These are phyloP conservation scores for Grosmannia huntii DNA, from an alignment of 2,329 filamentous ascomycete genomes.

Conservation along the genomic window DNA sequence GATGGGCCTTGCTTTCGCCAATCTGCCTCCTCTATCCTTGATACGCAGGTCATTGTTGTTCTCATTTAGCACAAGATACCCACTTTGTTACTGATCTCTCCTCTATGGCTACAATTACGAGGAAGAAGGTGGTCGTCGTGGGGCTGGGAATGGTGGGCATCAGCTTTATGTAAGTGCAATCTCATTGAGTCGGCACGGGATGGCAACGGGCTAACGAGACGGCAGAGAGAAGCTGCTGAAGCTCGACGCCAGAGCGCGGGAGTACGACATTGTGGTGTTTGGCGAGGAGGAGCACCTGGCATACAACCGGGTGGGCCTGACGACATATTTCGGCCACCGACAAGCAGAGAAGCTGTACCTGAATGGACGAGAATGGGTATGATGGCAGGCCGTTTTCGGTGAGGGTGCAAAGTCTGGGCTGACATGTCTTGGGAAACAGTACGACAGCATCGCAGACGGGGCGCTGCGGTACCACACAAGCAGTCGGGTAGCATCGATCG, in stretches of 20 bases:
- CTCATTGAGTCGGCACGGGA: neutral
- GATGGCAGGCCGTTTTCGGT: slow-evolving; percentile 7
- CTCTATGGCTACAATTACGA: slow-evolving; percentile 25
- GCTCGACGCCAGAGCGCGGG: slow-evolving; percentile 58
- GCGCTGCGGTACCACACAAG: slow-evolving; percentile 62
- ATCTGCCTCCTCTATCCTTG: too few species aligned
- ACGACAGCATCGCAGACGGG: slow-evolving; percentile 51
- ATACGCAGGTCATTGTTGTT: neutral
- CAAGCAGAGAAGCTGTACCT: slow-evolving; percentile 80
- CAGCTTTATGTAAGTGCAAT: slow-evolving; percentile 61
- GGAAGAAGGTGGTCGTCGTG: slow-evolving; percentile 67
- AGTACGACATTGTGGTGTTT: slow-evolving; percentile 74
- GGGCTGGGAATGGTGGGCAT: slow-evolving; percentile 88
- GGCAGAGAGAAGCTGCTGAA: slow-evolving; percentile 78
- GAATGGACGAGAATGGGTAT: slow-evolving; percentile 71
- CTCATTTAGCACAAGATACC: neutral
- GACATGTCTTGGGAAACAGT: slow-evolving; percentile 25
- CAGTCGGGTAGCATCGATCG: slow-evolving; percentile 56
- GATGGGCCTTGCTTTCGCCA: neutral
- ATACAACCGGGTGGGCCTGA: slow-evolving; percentile 83
- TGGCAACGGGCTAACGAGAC: neutral
- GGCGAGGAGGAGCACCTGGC: slow-evolving; percentile 80
- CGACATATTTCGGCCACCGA: slow-evolving; percentile 78
- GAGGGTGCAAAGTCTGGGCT: neutral
- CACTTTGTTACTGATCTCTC: neutral